These are phyloP conservation scores for Pleodorina starrii DNA, from an alignment of 139 green algal genomes.

Conservation along the genomic window DNA sequence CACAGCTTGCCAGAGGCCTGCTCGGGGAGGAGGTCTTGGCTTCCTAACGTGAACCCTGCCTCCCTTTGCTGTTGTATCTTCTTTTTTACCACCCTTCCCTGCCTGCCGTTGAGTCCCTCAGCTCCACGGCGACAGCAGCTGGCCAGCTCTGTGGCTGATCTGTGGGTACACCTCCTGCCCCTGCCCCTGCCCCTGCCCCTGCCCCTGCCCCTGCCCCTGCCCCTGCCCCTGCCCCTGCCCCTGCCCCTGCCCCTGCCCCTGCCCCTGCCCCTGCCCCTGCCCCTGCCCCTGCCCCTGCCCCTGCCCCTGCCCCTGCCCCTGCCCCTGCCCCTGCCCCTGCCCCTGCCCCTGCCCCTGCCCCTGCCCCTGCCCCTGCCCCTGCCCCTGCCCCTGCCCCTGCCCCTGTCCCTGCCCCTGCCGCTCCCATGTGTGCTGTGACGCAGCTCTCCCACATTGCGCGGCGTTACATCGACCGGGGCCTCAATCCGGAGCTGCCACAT, in stretches of 20 bases:
- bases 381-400: not conserved
- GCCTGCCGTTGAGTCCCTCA: too few relatives aligned
- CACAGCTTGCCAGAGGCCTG: too few relatives aligned
- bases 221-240: not conserved
- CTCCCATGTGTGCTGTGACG: not conserved
- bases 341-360: not conserved
- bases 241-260: constrained; percentile 4
- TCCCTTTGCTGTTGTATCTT: too few relatives aligned
- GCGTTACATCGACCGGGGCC: constrained; percentile 27
- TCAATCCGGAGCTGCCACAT: constrained; percentile 9
- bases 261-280: constrained; percentile 17
- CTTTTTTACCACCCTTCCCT: too few relatives aligned
- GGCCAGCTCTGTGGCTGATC: too few relatives aligned
- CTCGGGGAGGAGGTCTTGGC: too few relatives aligned
- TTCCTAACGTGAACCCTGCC: too few relatives aligned
- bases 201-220: not conserved
- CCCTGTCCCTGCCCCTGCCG: not conserved
- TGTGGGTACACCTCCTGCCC: not conserved
- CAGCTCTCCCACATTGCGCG: constrained; percentile 33
- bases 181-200: not conserved
- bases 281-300: not conserved
- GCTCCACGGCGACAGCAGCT: too few relatives aligned
- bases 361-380: not conserved
- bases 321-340: not conserved
- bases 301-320: not conserved